Conservation (phyloP, 2,329 filamentous ascomycete genomes). For the Epichloe hybrida region DNA sequence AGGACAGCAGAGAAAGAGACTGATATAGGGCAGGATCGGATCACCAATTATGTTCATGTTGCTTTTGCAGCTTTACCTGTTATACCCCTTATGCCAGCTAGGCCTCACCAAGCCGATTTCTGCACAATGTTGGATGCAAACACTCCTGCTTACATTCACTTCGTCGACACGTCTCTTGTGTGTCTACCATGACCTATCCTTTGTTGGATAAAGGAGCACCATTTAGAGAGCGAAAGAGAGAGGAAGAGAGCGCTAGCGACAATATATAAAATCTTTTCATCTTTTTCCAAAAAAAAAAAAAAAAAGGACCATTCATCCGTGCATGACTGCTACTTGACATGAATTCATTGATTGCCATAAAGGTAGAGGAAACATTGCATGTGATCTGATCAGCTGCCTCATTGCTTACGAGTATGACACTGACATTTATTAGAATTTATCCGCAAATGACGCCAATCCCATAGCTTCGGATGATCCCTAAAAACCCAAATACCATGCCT, state of each 20-base stretch:
- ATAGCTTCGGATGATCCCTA: too few species aligned
- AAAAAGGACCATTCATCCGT: background rate
- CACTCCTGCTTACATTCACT: background rate
- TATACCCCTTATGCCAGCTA: background rate
- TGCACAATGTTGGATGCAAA: background rate
- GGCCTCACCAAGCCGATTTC: background rate
- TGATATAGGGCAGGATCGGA: background rate
- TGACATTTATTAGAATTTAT: too few species aligned
- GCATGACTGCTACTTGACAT: too few species aligned
- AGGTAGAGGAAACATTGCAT: too few species aligned
- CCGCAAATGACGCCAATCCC: too few species aligned
- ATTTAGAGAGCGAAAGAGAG: background rate
- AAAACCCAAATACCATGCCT: too few species aligned
- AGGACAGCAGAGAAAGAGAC: background rate
- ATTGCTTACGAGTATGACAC: too few species aligned
- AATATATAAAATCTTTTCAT: background rate
- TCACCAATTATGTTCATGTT: background rate
- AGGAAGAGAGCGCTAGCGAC: background rate
- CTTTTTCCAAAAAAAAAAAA: background rate
- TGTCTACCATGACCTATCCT: background rate
- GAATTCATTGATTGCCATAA: too few species aligned
- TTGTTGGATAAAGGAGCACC: background rate
- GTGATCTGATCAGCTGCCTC: too few species aligned
- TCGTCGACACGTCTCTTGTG: background rate
- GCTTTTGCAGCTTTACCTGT: background rate